A percentile compares a stretch with the other conserved stretches of the same genome.
Conservation (phyloP, 495 filamentous ascomycete species). For the Penicillium waksmanii region DNA sequence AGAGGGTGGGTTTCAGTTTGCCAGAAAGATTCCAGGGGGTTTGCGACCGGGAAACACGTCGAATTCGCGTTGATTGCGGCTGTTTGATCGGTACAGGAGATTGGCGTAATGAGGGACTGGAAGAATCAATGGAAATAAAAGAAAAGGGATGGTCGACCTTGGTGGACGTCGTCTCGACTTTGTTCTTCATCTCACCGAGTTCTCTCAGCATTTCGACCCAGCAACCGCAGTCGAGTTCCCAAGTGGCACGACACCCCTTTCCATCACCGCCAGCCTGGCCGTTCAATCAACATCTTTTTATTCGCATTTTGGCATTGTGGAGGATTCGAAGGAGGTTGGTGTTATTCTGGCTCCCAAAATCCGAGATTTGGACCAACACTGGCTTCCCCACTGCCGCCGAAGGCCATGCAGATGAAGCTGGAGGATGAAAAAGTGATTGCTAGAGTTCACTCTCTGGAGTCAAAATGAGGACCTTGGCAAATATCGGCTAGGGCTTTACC, state of each 20-base stretch:
- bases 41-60: constrained; percentile 46
- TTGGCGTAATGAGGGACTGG: neutral
- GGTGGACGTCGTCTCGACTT: neutral
- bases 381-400: neutral
- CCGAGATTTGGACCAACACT: neutral
- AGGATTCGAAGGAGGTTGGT: too few relatives aligned
- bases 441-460: neutral
- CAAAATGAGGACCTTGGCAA: constrained; percentile 1
- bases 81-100: neutral
- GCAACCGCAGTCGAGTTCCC: neutral
- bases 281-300: neutral
- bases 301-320: neutral
- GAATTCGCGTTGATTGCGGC: neutral
- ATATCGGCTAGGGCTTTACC: neutral
- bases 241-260: neutral
- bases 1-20: constrained; percentile 54
- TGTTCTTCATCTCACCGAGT: neutral
- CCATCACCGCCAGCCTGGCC: neutral
- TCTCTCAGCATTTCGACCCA: neutral
- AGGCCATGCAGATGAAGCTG: neutral
- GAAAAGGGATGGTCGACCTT: neutral
- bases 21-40: constrained; percentile 70
- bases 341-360: too few relatives aligned
- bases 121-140: neutral
- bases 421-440: neutral